Evolutionary conservation across 2,329 filamentous ascomycete genomes (phyloP).

Genomic region (Penicillium sp.): DNA sequence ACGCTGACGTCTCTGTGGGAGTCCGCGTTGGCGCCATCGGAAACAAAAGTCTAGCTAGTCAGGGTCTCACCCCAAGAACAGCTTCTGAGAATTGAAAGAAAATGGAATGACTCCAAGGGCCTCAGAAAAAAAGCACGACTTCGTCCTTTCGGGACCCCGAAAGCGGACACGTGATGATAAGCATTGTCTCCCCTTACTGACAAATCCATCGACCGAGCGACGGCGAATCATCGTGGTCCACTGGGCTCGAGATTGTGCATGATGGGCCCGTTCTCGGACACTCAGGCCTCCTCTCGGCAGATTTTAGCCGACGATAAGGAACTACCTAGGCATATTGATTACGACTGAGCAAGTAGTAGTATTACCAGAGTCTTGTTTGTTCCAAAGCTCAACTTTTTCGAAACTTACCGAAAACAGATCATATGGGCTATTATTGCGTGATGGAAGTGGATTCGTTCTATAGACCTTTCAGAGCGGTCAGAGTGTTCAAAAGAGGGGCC

Average conservation of each 20-base stretch:
- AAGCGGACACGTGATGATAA: slow-evolving; percentile 29
- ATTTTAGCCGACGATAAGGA: not conserved
- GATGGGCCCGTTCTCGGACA: not conserved
- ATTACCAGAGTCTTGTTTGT: not conserved
- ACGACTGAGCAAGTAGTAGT: not conserved
- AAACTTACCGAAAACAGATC: not conserved
- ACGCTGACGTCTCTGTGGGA: slow-evolving; percentile 50
- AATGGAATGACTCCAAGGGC: slow-evolving; percentile 3
- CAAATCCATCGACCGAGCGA: not conserved
- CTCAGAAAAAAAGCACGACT: slow-evolving; percentile 1
- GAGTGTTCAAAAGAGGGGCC: not conserved
- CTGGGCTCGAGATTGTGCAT: not conserved
- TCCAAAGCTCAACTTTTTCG: not conserved
- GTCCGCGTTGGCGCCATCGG: slow-evolving; percentile 31
- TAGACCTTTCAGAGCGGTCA: not conserved
- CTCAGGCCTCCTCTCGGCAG: slow-evolving; percentile 4
- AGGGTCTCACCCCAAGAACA: slow-evolving; percentile 1
- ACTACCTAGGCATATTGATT: not conserved
- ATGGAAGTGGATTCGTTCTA: not conserved
- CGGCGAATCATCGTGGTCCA: slow-evolving; percentile 2
- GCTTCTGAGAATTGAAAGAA: not conserved
- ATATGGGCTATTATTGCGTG: slow-evolving; percentile 1
- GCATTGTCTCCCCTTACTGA: slow-evolving; percentile 13
- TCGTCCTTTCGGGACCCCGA: slow-evolving; percentile 3
- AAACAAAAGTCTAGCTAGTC: slow-evolving; percentile 1